Base-by-base conservation (phyloP, 2,329 filamentous ascomycete species). In the Ophiocordyceps camponoti-floridani region DNA sequence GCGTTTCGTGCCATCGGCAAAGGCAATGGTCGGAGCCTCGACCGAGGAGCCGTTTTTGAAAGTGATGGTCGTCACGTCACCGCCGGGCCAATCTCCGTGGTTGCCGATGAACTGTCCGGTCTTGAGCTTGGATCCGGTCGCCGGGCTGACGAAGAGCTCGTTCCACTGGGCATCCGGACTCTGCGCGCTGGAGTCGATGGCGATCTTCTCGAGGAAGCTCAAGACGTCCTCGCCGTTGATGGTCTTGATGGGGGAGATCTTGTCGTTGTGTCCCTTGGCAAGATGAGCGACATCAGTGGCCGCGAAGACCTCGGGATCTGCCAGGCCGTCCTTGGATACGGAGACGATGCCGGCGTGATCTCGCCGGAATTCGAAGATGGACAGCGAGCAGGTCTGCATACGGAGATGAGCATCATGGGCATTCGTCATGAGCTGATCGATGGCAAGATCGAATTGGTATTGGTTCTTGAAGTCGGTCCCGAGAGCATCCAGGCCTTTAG, bases 271-370 rank as follows among this genome's bases (percentile, higher is more conserved):
- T 13, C 19, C 42, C 7, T 33, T 13, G 11, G 13, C 19, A 2
- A 27, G 4, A 4, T 38, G 31, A 2, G 23, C 23, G 30, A 40
- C 23, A 27, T 47, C 41, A 19, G 27, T 14, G 4, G 37, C 27
- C 12, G 46, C 41, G 35, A 45, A 49, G 14, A 49, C 19, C 37
- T 54, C 49, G 2, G 56, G 56, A 6, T 54, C 49, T 5, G 53
- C 52, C n/a, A 60, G 48, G 5, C 62, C 57, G 30, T 63, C 60
- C 27, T 52, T 40, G 2, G 47, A 50, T 12, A 50, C 30, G 12
- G 49, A 49, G 13, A 37, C 40, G 16, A 49, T 27, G 19, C 41
- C 40, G 31, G 4, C 19, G 11, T 38, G 14, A 9, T 23, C 12
- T 7, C 27, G 43, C 8, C 10, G 1, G 12, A 47, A 47, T 1